Evolutionary conservation across 495 filamentous ascomycete species (phyloP), one percentile per base, ranked within the genome.

Genomic region (Xylaria bambusicola): DNA sequence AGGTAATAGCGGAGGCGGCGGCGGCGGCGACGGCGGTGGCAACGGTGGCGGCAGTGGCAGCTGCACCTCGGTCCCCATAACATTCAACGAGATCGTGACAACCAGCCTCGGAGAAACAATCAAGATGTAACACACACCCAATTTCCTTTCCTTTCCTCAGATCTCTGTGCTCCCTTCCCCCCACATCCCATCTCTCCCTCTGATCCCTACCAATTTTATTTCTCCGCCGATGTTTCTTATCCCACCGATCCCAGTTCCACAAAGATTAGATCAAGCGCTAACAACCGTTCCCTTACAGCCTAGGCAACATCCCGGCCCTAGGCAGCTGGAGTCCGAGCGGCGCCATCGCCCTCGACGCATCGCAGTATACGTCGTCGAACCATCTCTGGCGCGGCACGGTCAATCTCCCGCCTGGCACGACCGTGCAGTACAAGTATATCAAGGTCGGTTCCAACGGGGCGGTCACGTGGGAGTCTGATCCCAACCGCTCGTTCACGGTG

Each of bases 391-490:
- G 56, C 42, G 78, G 68, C 1, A 82, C 80, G 0, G 61, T 87
- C 6, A 71, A 66, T 2, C 59, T 90, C 2, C 69, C 78, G 0
- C 79, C 80, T 0, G 85, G 86, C 0, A 71, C 73, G 27, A 64
- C 60, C 10, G 76, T 91, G 23, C 58, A 86, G 71, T 91, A 90
- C 66, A 91, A 91, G 74, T 92, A 82, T 64, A 83, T 91, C 58
- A 80, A 79, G 3, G 76, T 86, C 29, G 73, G 75, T 38, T 67
- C 71, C 6, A 77, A 84, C 67, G 82, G 85, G 3, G 65, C 68
- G 0, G 74, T 88, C 2, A 73, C 63, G 15, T 90, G 87, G 88
- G 87, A 90, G 70, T 74, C 77, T 31, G 84, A 87, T 66, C 80
- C 84, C 0, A 89, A 92, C 65, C 79, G 80, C 27, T 71, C 67